phyloP scores from a whole-genome alignment of 2,329 filamentous ascomycete genomes.

The Arthrobotrys musiformis region DNA sequence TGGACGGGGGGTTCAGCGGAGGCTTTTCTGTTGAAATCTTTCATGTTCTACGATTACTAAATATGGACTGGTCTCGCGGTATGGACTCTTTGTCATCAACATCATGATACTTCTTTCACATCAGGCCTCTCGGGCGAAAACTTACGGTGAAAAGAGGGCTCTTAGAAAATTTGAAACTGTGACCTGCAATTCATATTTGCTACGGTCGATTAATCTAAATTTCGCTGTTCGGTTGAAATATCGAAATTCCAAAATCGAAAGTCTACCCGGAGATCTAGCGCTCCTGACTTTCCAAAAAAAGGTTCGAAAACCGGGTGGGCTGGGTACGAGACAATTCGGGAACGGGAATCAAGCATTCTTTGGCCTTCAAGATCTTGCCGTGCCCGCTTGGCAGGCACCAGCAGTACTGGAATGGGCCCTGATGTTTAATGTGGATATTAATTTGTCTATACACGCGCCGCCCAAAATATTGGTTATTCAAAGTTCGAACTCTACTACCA shows the following conservation, averaged over 20 bases:
- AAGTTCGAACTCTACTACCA: no score
- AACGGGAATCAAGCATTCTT: constrained; percentile 12
- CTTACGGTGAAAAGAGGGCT: no score
- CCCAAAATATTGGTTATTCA: no score
- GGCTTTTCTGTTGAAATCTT: background rate
- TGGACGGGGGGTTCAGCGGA: background rate
- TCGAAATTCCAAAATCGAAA: background rate
- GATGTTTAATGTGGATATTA: background rate
- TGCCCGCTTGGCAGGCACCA: constrained; percentile 11
- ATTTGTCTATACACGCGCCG: no score
- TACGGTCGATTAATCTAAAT: background rate
- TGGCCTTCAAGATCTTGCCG: constrained; percentile 1
- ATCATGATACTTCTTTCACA: background rate
- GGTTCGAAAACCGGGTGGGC: no score
- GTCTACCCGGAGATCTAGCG: background rate
- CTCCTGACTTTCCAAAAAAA: background rate
- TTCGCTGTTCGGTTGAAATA: background rate
- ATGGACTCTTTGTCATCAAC: background rate
- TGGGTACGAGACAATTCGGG: no score
- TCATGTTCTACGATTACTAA: background rate
- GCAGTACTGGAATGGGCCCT: background rate
- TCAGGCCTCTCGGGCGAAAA: constrained; percentile 9
- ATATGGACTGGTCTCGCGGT: background rate
- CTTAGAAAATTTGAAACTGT: no score
- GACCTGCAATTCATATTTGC: no score